Evolutionary conservation across 179 eudicot genomes (phyloP).

Genomic region (Spinacia oleracea): DNA sequence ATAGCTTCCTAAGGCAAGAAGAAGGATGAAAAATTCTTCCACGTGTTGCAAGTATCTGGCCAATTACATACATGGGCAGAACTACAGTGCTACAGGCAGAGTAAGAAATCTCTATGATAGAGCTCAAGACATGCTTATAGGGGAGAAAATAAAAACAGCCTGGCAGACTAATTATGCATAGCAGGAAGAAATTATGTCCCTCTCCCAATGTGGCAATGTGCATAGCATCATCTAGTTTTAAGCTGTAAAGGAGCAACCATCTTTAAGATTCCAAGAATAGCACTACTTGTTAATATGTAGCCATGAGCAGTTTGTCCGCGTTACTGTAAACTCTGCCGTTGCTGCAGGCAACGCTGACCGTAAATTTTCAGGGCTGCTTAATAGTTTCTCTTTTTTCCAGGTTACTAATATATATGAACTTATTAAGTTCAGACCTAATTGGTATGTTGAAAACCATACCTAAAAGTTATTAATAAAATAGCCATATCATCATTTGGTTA

Average conservation of each 20-base stretch:
- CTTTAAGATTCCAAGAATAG: constrained; percentile 1
- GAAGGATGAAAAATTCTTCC: constrained; percentile 35
- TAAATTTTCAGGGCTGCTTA: not conserved
- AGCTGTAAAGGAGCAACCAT: constrained; percentile 3
- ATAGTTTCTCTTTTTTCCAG: constrained; percentile 6
- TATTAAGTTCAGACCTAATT: not conserved
- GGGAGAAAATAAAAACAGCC: not conserved
- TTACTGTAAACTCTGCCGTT: not conserved
- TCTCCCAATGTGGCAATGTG: not conserved
- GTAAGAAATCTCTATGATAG: constrained; percentile 12
- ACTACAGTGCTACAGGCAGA: not conserved
- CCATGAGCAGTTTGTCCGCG: constrained; percentile 7
- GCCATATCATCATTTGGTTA: not conserved
- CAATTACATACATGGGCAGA: constrained; percentile 1
- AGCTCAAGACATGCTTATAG: constrained; percentile 16
- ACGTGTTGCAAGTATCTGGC: not conserved
- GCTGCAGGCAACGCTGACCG: not conserved
- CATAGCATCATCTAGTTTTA: not conserved
- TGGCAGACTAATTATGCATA: constrained; percentile 5
- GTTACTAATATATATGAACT: not conserved
- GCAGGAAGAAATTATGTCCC: not conserved
- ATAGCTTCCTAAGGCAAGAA: constrained; percentile 70
- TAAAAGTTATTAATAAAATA: not conserved
- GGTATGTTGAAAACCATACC: not conserved
- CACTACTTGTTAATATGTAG: constrained; percentile 23